Percentiles rank a stretch among this genome's conserved stretches.
These are phyloP conservation scores for Talaromyces piceae DNA, from an alignment of 2,329 filamentous ascomycete species.

Conservation along the genomic window DNA sequence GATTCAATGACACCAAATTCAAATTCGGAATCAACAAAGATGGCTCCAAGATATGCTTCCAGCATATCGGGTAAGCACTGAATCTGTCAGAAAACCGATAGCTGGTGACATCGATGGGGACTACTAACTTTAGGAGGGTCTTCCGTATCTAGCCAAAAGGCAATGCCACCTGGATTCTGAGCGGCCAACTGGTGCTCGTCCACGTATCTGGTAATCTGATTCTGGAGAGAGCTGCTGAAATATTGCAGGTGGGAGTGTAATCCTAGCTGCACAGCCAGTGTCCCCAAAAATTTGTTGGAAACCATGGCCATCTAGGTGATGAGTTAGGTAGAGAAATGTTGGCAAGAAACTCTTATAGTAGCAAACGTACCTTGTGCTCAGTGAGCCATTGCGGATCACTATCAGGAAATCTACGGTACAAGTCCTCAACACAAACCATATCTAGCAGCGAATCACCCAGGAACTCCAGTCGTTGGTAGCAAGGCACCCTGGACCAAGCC, in stretches of 20 bases:
- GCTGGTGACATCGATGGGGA: background rate
- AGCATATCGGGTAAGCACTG: conserved; percentile 73
- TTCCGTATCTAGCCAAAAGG: conserved; percentile 36
- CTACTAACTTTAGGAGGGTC: conserved; percentile 36
- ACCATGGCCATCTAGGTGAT: conserved; percentile 79
- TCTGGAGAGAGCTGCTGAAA: conserved; percentile 29
- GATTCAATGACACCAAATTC: conserved; percentile 62
- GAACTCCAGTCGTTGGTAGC: conserved; percentile 88
- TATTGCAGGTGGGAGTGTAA: conserved; percentile 66
- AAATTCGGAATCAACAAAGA: conserved; percentile 85
- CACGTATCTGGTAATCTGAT: conserved; percentile 44
- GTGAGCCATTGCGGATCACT: conserved; percentile 95
- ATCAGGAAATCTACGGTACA: conserved; percentile 68
- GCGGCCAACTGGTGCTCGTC: conserved; percentile 30
- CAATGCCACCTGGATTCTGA: conserved; percentile 26
- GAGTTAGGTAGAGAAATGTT: background rate
- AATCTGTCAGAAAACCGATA: conserved; percentile 18
- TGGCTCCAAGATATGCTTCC: conserved; percentile 79
- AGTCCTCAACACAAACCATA: conserved; percentile 72
- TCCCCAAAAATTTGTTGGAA: conserved; percentile 87
- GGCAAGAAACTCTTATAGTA: background rate
- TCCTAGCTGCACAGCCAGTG: conserved; percentile 67
- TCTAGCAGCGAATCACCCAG: conserved; percentile 84
- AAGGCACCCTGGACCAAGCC: conserved; percentile 69
- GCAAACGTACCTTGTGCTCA: conserved; percentile 66